Evolutionary conservation across 176 grass and related monocot species (phyloP), one percentile per base, ranked within the genome.

Genomic region (Eragrostis nindensis): DNA sequence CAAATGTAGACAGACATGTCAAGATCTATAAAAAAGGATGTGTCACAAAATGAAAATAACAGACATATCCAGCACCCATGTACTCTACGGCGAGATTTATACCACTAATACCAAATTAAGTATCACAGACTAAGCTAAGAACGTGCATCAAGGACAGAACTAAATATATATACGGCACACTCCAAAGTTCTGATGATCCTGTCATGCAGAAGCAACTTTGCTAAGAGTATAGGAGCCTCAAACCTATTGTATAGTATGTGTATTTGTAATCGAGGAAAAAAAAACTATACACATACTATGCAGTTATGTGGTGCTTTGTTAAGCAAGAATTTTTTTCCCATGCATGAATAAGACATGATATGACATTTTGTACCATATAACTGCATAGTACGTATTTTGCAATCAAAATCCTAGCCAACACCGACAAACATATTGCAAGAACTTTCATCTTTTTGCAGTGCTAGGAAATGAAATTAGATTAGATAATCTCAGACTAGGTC

Each of bases 11-110:
- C 62, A 42, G 61, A 22, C 36, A 83, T 49, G 14, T 9, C 30
- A 43, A 69, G 12, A 53, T 62, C 59, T 83, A 42, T 73, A 79
- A 30, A 74, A 60, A 68, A 79, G 15, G 56, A 30, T 56, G 50
- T 48, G 49, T 42, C 18, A 14, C 6, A 74, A 61, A 22, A 32
- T 42, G 17, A 79, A 18, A 29, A 30, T 66, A 75, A n/a, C 69
- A 47, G 22, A 39, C 59, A 46, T 12, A 47, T 15, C 38, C 22
- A 65, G 53, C 18, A 71, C 2, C 70, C 64, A 54, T 73, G 46
- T 53, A 46, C 21, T 81, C 21, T 60, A 70, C 16, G 32, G 47
- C 50, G 11, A 62, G 55, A 8, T 86, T 74, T 74, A 62, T 36
- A 36, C 4, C 30, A 59, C 16, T 56, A 44, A 45, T 55, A 55